Evolutionary conservation across 2,329 filamentous ascomycete species (phyloP).

Genomic region (Coniochaeta ligniaria): DNA sequence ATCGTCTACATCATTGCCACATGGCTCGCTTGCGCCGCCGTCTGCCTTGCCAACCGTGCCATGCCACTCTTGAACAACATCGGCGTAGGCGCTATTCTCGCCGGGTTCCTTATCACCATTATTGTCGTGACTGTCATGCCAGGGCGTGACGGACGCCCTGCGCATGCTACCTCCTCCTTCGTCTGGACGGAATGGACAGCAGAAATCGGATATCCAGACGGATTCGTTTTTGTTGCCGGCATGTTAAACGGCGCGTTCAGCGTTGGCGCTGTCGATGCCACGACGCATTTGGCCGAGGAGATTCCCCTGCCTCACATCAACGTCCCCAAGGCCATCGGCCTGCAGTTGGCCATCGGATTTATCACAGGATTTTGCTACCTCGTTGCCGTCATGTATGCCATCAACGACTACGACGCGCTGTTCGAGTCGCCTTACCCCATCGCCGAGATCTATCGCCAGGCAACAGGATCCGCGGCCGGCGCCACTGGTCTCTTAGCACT

Average conservation of each 20-base stretch:
- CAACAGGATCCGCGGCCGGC: slow-evolving; percentile 41
- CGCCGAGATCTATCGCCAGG: slow-evolving; percentile 58
- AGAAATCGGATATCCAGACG: slow-evolving; percentile 30
- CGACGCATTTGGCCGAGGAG: slow-evolving; percentile 59
- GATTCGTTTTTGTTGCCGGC: slow-evolving; percentile 32
- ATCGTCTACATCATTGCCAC: slow-evolving; percentile 31
- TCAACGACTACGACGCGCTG: slow-evolving; percentile 45
- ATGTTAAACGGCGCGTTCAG: slow-evolving; percentile 61
- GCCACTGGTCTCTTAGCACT: slow-evolving; percentile 41
- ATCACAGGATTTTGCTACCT: slow-evolving; percentile 44
- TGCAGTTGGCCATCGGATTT: slow-evolving; percentile 43
- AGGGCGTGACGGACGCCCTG: slow-evolving; percentile 19
- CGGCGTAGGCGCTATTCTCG: slow-evolving; percentile 43
- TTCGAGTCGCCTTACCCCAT: slow-evolving; percentile 51
- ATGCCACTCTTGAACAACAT: slow-evolving; percentile 46
- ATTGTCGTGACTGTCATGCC: slow-evolving; percentile 48
- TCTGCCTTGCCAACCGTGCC: slow-evolving; percentile 48
- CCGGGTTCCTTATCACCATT: slow-evolving; percentile 47
- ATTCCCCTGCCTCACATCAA: slow-evolving; percentile 45
- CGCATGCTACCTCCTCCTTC: slow-evolving; percentile 25
- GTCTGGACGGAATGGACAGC: slow-evolving; percentile 33
- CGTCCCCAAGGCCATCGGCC: slow-evolving; percentile 44
- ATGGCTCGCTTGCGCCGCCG: slow-evolving; percentile 27
- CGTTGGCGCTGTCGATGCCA: slow-evolving; percentile 59
- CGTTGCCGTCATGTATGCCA: slow-evolving; percentile 49